These are phyloP conservation scores for Petasospora rhodanensis DNA, from an alignment of 1,139 yeast genomes.

Conservation along the genomic window DNA sequence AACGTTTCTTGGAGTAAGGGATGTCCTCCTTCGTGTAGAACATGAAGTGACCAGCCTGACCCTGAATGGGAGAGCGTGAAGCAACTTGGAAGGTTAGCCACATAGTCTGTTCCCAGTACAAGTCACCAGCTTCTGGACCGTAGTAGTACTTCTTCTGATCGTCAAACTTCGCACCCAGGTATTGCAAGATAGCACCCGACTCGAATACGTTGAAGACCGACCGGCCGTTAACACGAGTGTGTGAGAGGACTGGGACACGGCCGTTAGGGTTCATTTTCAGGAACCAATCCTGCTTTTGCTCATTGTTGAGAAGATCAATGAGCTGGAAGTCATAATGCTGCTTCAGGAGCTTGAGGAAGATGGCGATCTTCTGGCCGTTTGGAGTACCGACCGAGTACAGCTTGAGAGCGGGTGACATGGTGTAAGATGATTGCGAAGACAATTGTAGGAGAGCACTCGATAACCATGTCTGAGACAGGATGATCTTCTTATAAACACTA, in stretches of 20 bases:
- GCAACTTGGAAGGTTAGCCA: slow-evolving; percentile 54
- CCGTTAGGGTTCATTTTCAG: slow-evolving; percentile 57
- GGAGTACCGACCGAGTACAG: slow-evolving; percentile 33
- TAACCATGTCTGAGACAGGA: too few relatives aligned
- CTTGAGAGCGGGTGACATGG: too few relatives aligned
- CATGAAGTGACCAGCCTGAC: slow-evolving; percentile 49
- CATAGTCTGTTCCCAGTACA: slow-evolving; percentile 48
- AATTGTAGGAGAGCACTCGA: too few relatives aligned
- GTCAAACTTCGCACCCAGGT: slow-evolving; percentile 55
- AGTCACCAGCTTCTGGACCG: slow-evolving; percentile 38
- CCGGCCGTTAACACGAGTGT: slow-evolving; percentile 40
- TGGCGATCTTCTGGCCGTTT: slow-evolving; percentile 50
- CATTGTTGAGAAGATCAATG: slow-evolving; percentile 38
- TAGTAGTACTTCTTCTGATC: slow-evolving; percentile 45
- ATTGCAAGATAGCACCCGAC: slow-evolving; percentile 55
- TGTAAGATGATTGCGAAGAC: too few relatives aligned
- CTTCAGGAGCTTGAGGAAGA: slow-evolving; percentile 44
- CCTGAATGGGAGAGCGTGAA: slow-evolving; percentile 59
- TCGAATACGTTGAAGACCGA: slow-evolving; percentile 41
- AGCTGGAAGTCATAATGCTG: slow-evolving; percentile 41
- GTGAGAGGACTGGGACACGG: slow-evolving; percentile 53
- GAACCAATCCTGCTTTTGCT: slow-evolving; percentile 52
- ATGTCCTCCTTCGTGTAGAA: slow-evolving; percentile 44
- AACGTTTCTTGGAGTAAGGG: slow-evolving; percentile 50
- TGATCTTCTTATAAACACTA: too few relatives aligned